A percentile compares a stretch with the other conserved stretches of the same genome.
Conservation (phyloP, 768 basidiomycete genomes). For the Tulasnella calospora region DNA sequence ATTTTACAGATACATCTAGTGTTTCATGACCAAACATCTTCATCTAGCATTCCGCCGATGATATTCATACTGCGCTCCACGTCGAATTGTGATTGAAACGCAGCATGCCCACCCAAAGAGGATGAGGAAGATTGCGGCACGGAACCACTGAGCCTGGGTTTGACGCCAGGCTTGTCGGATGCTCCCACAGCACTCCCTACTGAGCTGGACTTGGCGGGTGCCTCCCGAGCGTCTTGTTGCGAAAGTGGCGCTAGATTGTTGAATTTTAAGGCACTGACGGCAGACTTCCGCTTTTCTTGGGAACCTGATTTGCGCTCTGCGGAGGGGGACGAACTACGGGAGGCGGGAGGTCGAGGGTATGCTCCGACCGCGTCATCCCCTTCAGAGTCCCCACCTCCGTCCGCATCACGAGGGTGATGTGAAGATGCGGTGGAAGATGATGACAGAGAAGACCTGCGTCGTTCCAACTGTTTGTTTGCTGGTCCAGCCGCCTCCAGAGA, state of each 20-base stretch:
- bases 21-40: not conserved
- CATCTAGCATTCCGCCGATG: not conserved
- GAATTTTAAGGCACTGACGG: not conserved
- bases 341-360: not conserved
- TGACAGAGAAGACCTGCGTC: not conserved
- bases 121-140: not conserved
- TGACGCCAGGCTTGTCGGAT: not conserved
- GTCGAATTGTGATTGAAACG: not conserved
- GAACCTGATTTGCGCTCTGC: not conserved
- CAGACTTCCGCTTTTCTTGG: not conserved
- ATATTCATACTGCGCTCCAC: not conserved
- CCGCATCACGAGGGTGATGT: not conserved
- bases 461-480: not conserved
- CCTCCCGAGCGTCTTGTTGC: not conserved
- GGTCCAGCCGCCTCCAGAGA: not conserved
- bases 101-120: not conserved
- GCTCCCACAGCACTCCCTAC: not conserved
- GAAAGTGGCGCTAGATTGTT: not conserved
- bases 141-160: not conserved
- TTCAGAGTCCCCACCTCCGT: not conserved
- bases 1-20: not conserved
- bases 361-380: not conserved
- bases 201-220: not conserved
- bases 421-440: not conserved
- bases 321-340: not conserved